phyloP scores from a whole-genome alignment of 441 rosid genomes.

The Adansonia rubrostipa region DNA sequence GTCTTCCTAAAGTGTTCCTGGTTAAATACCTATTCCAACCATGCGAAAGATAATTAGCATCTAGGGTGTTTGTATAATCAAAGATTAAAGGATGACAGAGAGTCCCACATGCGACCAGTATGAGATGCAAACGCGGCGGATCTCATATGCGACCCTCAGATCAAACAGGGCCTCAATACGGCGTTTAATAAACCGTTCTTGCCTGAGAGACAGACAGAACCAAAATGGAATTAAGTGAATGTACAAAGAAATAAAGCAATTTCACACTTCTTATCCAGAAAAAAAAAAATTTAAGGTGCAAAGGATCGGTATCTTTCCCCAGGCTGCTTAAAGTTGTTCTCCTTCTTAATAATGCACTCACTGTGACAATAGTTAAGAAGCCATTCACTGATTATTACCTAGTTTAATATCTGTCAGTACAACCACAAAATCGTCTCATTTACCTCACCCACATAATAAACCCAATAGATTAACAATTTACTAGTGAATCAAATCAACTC shows the following conservation, averaged over 20 bases:
- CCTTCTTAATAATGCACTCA: slow-evolving; percentile 63
- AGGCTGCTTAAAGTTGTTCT: slow-evolving; percentile 92
- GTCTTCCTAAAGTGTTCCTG: neutral
- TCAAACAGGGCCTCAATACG: slow-evolving; percentile 77
- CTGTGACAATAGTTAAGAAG: slow-evolving; percentile 37
- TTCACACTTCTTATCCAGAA: neutral
- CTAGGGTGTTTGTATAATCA: neutral
- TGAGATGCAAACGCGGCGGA: slow-evolving; percentile 82
- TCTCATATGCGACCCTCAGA: slow-evolving; percentile 76
- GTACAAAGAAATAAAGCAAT: neutral
- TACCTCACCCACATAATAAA: neutral
- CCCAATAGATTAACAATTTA: neutral
- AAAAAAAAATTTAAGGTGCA: slow-evolving; percentile 47
- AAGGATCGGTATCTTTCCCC: slow-evolving; percentile 85
- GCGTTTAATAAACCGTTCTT: slow-evolving; percentile 75
- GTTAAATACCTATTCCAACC: neutral
- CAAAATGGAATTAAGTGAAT: neutral
- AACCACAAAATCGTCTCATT: neutral
- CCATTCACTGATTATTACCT: neutral
- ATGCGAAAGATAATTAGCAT: neutral
- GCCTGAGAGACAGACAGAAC: slow-evolving; percentile 48
- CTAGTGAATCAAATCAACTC: neutral
- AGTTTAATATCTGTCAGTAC: neutral
- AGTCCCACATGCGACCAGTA: slow-evolving; percentile 75
- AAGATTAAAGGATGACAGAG: neutral